Percentiles rank a stretch among this genome's conserved stretches.
These are phyloP conservation scores for Silene coronaria DNA, from an alignment of 179 eudicot species.

Conservation along the genomic window DNA sequence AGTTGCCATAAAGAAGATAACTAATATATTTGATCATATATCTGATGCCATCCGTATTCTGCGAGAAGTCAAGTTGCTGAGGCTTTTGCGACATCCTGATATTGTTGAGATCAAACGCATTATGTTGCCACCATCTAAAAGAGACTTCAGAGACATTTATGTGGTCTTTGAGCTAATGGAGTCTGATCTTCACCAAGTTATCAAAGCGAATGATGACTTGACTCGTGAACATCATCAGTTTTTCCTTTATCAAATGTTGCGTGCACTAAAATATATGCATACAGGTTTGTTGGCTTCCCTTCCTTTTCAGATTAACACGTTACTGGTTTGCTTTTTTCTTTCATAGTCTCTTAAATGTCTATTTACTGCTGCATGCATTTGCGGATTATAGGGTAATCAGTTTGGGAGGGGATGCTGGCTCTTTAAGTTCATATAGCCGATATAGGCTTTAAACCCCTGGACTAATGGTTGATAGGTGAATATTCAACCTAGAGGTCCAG, in stretches of 20 bases:
- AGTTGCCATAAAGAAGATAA: constrained; percentile 46
- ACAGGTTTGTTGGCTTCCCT: constrained; percentile 43
- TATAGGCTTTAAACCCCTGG: no score
- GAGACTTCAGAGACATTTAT: constrained; percentile 46
- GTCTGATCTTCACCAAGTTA: constrained; percentile 51
- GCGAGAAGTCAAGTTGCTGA: constrained; percentile 42
- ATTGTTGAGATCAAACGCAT: constrained; percentile 50
- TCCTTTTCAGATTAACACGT: neutral
- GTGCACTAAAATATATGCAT: constrained; percentile 78
- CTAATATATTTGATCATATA: constrained; percentile 44
- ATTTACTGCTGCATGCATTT: neutral
- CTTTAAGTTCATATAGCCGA: no score
- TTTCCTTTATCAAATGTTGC: constrained; percentile 46
- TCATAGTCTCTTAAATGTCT: neutral
- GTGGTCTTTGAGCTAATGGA: constrained; percentile 52
- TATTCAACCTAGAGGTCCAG: no score
- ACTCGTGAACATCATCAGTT: constrained; percentile 49
- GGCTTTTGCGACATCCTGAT: constrained; percentile 51
- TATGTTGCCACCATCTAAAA: constrained; percentile 46
- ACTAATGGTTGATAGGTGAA: no score
- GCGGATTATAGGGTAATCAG: no score
- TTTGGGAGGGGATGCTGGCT: no score
- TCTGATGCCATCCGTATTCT: constrained; percentile 48
- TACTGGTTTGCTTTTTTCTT: neutral
- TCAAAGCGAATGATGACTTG: constrained; percentile 52